A percentile compares a stretch with the other conserved stretches of the same genome.
These are phyloP conservation scores for Acanthamoeba castellanii DNA, from an alignment of 208 protist species.

Conservation along the genomic window DNA sequence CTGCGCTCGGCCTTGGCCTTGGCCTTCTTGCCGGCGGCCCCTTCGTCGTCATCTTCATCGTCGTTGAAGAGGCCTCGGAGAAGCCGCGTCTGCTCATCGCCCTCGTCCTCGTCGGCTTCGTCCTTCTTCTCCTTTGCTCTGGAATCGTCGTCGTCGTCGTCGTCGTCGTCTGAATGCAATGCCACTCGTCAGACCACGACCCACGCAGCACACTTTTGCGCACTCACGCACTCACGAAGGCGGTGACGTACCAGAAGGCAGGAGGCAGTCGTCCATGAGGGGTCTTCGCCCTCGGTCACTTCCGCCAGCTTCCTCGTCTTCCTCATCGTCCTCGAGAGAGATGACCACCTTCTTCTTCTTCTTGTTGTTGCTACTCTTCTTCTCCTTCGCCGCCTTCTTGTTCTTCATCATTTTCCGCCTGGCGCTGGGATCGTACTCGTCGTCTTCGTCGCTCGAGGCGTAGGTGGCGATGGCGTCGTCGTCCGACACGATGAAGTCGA, in stretches of 20 bases:
- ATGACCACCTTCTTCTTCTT: not conserved
- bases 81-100: not conserved
- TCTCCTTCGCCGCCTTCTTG: not conserved
- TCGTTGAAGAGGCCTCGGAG: not conserved
- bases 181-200: not conserved
- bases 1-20: not conserved
- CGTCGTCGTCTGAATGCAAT: not conserved
- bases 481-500: slow-evolving; percentile 15
- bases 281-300: not conserved
- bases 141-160: not conserved
- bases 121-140: not conserved
- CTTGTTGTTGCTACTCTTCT: not conserved
- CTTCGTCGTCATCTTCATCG: not conserved
- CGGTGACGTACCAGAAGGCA: not conserved
- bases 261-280: not conserved
- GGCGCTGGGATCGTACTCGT: not conserved
- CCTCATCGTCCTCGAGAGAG: not conserved
- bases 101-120: not conserved
- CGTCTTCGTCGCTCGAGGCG: not conserved
- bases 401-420: too few species aligned
- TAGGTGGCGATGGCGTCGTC: slow-evolving; percentile 27
- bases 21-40: not conserved
- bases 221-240: too few species aligned
- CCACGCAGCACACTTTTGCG: too few species aligned
- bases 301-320: not conserved